Evolutionary conservation across 2,329 filamentous ascomycete genomes (phyloP).

Genomic region (Fusarium sororula): DNA sequence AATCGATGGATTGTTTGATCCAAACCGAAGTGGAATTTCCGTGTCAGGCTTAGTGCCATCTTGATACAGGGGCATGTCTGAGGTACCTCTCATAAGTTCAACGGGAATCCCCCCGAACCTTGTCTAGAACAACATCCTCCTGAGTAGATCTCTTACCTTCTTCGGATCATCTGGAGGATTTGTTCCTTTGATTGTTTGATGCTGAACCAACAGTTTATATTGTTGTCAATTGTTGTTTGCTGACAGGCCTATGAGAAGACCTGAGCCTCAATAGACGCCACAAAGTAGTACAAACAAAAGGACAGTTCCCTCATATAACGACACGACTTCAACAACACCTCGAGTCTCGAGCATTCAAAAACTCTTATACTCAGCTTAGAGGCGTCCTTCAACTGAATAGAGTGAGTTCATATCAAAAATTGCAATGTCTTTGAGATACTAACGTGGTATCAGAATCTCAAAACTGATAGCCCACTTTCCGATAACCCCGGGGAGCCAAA

Average conservation of each 20-base stretch:
- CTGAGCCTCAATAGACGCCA: slow-evolving; percentile 34
- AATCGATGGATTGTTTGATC: neutral
- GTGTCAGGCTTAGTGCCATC: slow-evolving; percentile 32
- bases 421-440: neutral
- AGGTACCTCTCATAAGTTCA: neutral
- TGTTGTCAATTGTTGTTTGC: neutral
- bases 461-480: neutral
- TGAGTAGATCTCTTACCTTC: neutral
- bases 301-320: slow-evolving; percentile 1
- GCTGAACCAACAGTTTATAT: neutral
- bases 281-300: slow-evolving; percentile 23
- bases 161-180: neutral
- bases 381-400: neutral
- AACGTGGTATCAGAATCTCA: neutral
- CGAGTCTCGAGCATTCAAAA: neutral
- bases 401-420: neutral
- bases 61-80: neutral
- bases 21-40: slow-evolving; percentile 15
- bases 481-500: neutral
- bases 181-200: neutral
- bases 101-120: slow-evolving; percentile 11
- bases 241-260: neutral
- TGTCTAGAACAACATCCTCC: neutral
- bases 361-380: neutral
- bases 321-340: neutral